A percentile compares a stretch with the other conserved stretches of the same genome.
phyloP scores from a whole-genome alignment of 1,284 basidiomycete genomes.

The Puccinia novopanici region DNA sequence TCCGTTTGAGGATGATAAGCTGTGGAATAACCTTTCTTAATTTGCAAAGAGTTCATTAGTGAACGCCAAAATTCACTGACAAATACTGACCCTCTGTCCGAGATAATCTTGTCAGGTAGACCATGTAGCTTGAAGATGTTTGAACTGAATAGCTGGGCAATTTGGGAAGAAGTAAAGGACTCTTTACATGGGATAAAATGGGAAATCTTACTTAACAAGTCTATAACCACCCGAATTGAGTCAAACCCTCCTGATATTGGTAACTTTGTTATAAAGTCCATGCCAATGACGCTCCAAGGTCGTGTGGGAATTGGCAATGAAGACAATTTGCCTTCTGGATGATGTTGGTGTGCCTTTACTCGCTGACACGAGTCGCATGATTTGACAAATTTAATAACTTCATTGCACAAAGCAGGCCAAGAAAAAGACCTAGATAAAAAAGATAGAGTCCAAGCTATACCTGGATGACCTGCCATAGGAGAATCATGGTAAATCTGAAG shows the following conservation, averaged over 20 bases:
- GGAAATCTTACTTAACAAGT: conserved; percentile 61
- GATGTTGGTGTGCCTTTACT: neutral
- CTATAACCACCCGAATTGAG: conserved; percentile 62
- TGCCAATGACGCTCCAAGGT: conserved; percentile 62
- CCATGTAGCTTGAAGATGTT: conserved; percentile 32
- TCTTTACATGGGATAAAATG: too few species aligned
- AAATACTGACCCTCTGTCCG: conserved; percentile 7
- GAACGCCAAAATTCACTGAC: neutral
- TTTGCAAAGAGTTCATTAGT: neutral
- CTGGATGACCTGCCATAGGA: neutral
- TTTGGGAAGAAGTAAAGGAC: conserved; percentile 10
- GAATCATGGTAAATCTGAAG: neutral
- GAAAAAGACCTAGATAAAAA: neutral
- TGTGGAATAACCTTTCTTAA: neutral
- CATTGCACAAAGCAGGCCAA: neutral
- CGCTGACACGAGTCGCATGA: conserved; percentile 33
- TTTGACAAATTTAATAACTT: neutral
- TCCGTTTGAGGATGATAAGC: conserved; percentile 39
- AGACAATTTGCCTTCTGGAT: conserved; percentile 58
- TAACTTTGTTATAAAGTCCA: conserved; percentile 63
- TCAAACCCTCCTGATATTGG: conserved; percentile 60
- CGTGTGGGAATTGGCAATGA: conserved; percentile 56
- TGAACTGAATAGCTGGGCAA: neutral
- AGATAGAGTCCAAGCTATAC: conserved; percentile 4
- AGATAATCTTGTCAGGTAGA: conserved; percentile 15